A percentile compares a stretch with the other conserved stretches of the same genome.
Evolutionary conservation across 1,139 yeast species (phyloP).

Genomic region (Diutina sp.): DNA sequence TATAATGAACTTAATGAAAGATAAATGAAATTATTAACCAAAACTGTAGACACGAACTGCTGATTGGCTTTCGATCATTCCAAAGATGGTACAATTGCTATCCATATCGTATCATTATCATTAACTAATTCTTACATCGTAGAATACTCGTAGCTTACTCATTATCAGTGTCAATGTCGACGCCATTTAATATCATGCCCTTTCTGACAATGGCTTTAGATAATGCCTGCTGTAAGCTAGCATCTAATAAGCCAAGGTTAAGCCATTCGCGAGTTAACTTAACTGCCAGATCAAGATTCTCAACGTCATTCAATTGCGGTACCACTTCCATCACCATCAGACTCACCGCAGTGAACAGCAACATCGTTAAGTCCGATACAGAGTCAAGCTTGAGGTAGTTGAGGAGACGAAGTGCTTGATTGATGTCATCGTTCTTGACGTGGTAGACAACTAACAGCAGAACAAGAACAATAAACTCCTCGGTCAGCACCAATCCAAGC

Average conservation of each 20-base stretch:
- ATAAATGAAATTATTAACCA: too few species aligned
- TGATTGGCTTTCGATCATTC: too few species aligned
- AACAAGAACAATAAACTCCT: neutral
- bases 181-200: neutral
- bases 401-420: neutral
- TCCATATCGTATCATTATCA: neutral
- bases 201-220: neutral
- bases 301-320: neutral
- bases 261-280: slow-evolving; percentile 1
- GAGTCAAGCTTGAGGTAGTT: neutral
- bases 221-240: neutral
- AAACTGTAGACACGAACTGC: too few species aligned
- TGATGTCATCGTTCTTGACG: neutral
- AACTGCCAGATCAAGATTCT: neutral
- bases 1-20: too few species aligned
- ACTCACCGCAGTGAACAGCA: neutral
- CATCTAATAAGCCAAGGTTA: neutral
- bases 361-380: neutral
- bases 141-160: neutral
- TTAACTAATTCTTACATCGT: neutral
- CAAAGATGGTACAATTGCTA: too few species aligned
- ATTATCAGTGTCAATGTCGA: neutral
- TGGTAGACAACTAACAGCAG: neutral
- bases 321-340: neutral
- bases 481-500: neutral